These are phyloP conservation scores for Toxicodendron radicans DNA, from an alignment of 345 rosid species.

Conservation along the genomic window DNA sequence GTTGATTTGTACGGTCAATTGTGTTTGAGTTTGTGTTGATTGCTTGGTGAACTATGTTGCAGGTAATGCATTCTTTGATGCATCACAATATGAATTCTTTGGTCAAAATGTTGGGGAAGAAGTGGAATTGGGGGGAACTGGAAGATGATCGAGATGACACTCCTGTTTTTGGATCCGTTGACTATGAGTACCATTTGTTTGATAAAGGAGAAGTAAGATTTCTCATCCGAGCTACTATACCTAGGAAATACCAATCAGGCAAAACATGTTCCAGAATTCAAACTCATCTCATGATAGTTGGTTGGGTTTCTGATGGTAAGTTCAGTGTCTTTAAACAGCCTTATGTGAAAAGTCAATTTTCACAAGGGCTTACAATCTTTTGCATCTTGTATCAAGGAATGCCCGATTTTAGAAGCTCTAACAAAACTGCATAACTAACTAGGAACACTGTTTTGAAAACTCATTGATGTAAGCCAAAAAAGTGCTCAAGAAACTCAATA, in stretches of 20 bases:
- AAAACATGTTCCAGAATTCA: too few species aligned
- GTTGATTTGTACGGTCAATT: not conserved
- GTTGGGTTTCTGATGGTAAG: too few species aligned
- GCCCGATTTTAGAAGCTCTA: too few species aligned
- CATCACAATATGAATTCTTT: conserved; percentile 75
- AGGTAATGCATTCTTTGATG: conserved; percentile 56
- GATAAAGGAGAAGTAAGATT: conserved; percentile 65
- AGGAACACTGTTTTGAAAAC: not conserved
- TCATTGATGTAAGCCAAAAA: not conserved
- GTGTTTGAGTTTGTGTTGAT: not conserved
- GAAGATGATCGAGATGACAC: conserved; percentile 46
- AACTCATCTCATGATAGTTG: too few species aligned
- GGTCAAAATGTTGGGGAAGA: conserved; percentile 59
- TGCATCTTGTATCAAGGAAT: too few species aligned
- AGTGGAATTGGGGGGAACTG: conserved; percentile 67
- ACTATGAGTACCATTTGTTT: conserved; percentile 83
- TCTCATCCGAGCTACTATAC: too few species aligned
- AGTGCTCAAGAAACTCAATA: too few species aligned
- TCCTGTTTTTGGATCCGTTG: conserved; percentile 51
- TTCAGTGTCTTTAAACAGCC: too few species aligned
- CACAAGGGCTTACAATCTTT: too few species aligned
- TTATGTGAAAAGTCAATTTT: too few species aligned
- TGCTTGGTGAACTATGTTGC: conserved; percentile 15
- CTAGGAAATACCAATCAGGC: too few species aligned
- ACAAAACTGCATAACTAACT: too few species aligned